Conservation (phyloP, 768 basidiomycete species). For the Xerocomus spinulosus region DNA sequence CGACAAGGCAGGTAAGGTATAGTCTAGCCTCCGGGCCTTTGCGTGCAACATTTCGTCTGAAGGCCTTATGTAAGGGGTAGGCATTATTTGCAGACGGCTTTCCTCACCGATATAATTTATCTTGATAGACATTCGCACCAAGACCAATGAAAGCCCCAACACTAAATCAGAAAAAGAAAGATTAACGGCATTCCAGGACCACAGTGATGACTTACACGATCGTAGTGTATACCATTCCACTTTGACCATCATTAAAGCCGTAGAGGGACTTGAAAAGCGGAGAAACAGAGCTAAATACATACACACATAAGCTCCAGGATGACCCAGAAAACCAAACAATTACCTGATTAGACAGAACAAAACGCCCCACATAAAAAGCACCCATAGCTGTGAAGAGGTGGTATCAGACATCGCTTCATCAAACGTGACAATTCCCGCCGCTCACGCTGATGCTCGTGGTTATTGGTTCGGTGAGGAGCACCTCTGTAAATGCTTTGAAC, state of each 20-base stretch:
- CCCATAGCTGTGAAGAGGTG: conserved; percentile 45
- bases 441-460: conserved; percentile 68
- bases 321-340: background rate
- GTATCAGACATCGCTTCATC: background rate
- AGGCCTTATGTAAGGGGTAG: conserved; percentile 24
- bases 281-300: conserved; percentile 44
- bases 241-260: conserved; percentile 54
- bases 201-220: conserved; percentile 41
- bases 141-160: conserved; percentile 49
- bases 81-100: background rate
- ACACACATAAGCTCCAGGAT: background rate
- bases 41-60: conserved; percentile 25
- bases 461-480: conserved; percentile 50
- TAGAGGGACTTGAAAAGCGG: conserved; percentile 54
- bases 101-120: conserved; percentile 41
- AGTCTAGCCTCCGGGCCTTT: conserved; percentile 53
- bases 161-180: conserved; percentile 38
- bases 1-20: conserved; percentile 51
- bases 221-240: conserved; percentile 55
- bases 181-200: background rate
- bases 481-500: conserved; percentile 4
- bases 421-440: background rate
- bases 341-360: conserved; percentile 62
- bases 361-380: conserved; percentile 71
- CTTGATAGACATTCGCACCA: conserved; percentile 41